Base-by-base conservation (phyloP, 192 early-diverging fungal species). In the Allomyces javanicus region DNA sequence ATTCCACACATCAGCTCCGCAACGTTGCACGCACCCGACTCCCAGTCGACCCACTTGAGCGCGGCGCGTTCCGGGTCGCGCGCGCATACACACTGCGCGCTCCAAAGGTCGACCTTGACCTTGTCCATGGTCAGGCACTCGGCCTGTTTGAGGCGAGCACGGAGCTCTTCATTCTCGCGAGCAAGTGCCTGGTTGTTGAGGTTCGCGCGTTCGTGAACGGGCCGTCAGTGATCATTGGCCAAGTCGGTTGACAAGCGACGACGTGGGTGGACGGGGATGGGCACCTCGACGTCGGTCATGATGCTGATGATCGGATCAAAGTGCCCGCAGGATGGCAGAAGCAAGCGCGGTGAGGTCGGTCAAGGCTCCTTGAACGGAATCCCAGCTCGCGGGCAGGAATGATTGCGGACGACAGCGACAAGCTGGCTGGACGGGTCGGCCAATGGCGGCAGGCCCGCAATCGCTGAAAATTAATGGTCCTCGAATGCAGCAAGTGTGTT, bases 41-140 rank as follows among this genome's bases (percentile, higher is more conserved):
- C 83, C 83, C 83, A 85, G 26, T 77, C 69, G 65, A 84, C 84
- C 6, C 70, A 72, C 1, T 72, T 12, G 17, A 84, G 65, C 7
- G 82, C 82, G 45, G 67, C 24, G 45, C 58, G 65, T 44, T 68
- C 17, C 1, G 50, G 43, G 22, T 68, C 67, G 14, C 55, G 63
- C 17, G 65, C 67, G 61, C 67, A 68, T 26, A 68, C 25, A 21
- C 45, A 68, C 61, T 68, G 67, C n/a, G 66, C 23, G 25, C 25
- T 26, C 43, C 25, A n/a, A 4, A 68, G 26, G 23, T 68, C 67
- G 9, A 61, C 22, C 44, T 68, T 44, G 14, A 68, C 66, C 27
- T 62, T 44, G n/a, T 68, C 44, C 66, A 68, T 68, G 21, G 62
- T 27, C 9, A 68, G 65, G 17, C 12, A 17, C 23, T 22, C 22